Conservation (phyloP, 768 basidiomycete species). For the Punctularia strigosozonata region DNA sequence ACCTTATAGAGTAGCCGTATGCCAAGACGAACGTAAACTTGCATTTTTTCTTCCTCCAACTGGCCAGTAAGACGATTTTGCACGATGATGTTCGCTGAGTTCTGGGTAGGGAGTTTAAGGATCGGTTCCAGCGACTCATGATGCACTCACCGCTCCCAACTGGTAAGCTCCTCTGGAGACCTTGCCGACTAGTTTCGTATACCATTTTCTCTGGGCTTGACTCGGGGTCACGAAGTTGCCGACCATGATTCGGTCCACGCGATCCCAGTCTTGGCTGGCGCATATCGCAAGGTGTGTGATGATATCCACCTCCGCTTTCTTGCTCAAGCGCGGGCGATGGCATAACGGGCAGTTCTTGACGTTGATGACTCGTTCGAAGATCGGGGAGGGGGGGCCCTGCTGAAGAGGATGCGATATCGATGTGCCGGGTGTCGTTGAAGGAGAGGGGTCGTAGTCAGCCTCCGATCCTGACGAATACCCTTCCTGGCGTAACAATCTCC, state of each 20-base stretch:
- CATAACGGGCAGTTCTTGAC: slow-evolving; percentile 92
- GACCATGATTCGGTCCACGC: slow-evolving; percentile 82
- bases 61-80: slow-evolving; percentile 89
- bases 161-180: slow-evolving; percentile 80
- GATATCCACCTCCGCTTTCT: slow-evolving; percentile 88
- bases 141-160: slow-evolving; percentile 68
- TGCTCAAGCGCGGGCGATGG: slow-evolving; percentile 74
- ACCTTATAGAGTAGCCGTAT: slow-evolving; percentile 88
- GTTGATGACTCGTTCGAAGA: slow-evolving; percentile 84
- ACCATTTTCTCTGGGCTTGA: slow-evolving; percentile 97
- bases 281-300: slow-evolving; percentile 96
- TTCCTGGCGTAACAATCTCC: no score
- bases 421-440: slow-evolving; percentile 2
- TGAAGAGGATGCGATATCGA: no score
- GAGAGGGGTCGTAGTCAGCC: slow-evolving; percentile 5
- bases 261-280: slow-evolving; percentile 85
- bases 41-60: slow-evolving; percentile 97
- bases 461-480: slow-evolving; percentile 10
- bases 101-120: no score
- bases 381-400: no score
- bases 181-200: slow-evolving; percentile 81
- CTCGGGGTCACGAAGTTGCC: slow-evolving; percentile 89
- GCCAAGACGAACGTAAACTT: slow-evolving; percentile 84
- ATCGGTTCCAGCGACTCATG: no score
- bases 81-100: slow-evolving; percentile 96